A percentile compares a stretch with the other conserved stretches of the same genome.
These are phyloP conservation scores for Neopestalotiopsis sp. DNA, from an alignment of 2,329 filamentous ascomycete genomes.

Conservation along the genomic window DNA sequence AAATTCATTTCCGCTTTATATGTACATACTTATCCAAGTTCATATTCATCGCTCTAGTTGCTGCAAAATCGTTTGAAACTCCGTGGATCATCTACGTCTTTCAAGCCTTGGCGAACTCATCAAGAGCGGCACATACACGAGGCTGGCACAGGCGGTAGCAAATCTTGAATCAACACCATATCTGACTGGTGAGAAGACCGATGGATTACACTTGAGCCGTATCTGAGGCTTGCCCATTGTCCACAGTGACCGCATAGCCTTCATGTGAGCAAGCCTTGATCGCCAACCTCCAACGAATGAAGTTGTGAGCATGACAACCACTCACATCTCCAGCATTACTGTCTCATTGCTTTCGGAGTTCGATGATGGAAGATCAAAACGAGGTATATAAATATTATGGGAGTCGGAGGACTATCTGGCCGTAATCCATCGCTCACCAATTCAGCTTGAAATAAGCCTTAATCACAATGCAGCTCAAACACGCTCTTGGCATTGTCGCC, in stretches of 20 bases:
- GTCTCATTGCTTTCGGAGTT: neutral
- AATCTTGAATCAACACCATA: neutral
- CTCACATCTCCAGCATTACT: neutral
- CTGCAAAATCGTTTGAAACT: too few relatives aligned
- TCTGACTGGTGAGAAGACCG: neutral
- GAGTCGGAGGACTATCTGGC: neutral
- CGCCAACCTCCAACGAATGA: neutral
- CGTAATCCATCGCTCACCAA: neutral
- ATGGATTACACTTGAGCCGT: neutral
- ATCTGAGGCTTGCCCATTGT: neutral
- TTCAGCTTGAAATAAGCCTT: neutral
- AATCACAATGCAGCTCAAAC: neutral
- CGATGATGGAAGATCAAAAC: neutral
- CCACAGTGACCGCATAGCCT: neutral
- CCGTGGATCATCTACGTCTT: too few relatives aligned
- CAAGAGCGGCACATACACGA: too few relatives aligned
- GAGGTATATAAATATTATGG: neutral
- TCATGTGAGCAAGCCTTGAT: neutral
- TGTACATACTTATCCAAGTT: too few relatives aligned
- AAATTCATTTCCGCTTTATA: too few relatives aligned
- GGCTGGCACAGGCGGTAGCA: too few relatives aligned
- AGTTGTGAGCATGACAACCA: neutral
- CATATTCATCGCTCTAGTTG: too few relatives aligned
- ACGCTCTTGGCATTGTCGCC: neutral
- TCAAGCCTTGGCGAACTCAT: too few relatives aligned